Evolutionary conservation across 306 rosid genomes (phyloP).

Genomic region (Boehmeria nivea): DNA sequence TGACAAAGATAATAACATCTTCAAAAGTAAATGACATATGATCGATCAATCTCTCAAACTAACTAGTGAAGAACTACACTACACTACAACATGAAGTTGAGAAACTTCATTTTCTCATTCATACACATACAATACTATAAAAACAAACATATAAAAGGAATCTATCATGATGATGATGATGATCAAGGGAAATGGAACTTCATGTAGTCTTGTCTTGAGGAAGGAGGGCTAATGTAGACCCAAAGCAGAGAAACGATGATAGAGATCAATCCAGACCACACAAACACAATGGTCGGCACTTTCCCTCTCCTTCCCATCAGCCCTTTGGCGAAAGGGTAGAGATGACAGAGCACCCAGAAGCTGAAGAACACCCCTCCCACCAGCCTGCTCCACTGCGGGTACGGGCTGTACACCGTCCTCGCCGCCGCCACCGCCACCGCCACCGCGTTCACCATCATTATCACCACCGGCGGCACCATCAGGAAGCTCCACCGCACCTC

Average conservation of each 20-base stretch:
- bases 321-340: slow-evolving; percentile 77
- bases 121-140: too few relatives aligned
- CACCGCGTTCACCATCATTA: slow-evolving; percentile 75
- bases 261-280: slow-evolving; percentile 81
- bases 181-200: slow-evolving; percentile 61
- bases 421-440: slow-evolving; percentile 76
- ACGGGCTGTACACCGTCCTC: slow-evolving; percentile 66
- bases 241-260: slow-evolving; percentile 74
- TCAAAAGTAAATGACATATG: too few relatives aligned
- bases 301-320: slow-evolving; percentile 72
- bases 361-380: slow-evolving; percentile 86
- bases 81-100: too few relatives aligned
- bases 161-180: too few relatives aligned
- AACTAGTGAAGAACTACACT: too few relatives aligned
- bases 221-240: slow-evolving; percentile 79
- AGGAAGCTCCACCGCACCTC: slow-evolving; percentile 78
- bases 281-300: slow-evolving; percentile 76
- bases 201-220: slow-evolving; percentile 49
- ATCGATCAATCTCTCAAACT: too few relatives aligned
- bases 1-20: too few relatives aligned
- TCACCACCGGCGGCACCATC: slow-evolving; percentile 82
- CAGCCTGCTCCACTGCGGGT: slow-evolving; percentile 78
- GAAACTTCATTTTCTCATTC: too few relatives aligned
- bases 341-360: slow-evolving; percentile 83
- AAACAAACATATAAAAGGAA: too few relatives aligned